Percentiles rank a stretch among this genome's conserved stretches.
These are phyloP conservation scores for Talaromyces albobiverticillius DNA, from an alignment of 2,329 filamentous ascomycete species.

Conservation along the genomic window DNA sequence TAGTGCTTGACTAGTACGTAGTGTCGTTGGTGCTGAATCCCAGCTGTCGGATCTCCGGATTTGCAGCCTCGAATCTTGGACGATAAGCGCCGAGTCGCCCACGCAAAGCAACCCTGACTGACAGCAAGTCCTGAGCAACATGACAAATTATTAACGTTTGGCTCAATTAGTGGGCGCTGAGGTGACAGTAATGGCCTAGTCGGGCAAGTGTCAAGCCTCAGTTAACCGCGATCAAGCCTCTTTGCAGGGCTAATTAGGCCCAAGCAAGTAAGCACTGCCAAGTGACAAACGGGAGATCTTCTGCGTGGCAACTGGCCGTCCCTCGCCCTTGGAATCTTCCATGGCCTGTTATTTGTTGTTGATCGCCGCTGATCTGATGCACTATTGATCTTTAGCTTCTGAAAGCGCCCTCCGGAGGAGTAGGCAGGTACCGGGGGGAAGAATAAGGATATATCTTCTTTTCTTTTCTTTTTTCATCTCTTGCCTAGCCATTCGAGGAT, in stretches of 20 bases:
- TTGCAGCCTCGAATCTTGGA: neutral
- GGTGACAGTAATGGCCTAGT: conserved; percentile 9
- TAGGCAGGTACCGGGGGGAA: neutral
- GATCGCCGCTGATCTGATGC: conserved; percentile 14
- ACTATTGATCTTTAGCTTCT: conserved; percentile 15
- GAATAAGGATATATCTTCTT: neutral
- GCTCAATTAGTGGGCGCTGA: neutral
- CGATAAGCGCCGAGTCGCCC: neutral
- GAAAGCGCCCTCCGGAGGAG: too few species aligned
- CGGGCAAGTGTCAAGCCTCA: neutral
- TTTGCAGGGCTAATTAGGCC: neutral
- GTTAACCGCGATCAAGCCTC: neutral
- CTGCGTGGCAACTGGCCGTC: neutral
- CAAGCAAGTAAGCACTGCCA: too few species aligned
- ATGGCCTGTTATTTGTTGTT: neutral
- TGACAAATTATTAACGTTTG: conserved; percentile 1
- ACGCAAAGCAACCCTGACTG: neutral
- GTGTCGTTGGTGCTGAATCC: too few species aligned
- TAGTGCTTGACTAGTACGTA: too few species aligned
- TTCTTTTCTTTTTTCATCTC: neutral
- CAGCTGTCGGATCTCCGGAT: too few species aligned
- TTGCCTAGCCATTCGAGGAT: too few species aligned
- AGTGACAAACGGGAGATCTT: neutral
- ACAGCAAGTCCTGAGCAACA: neutral
- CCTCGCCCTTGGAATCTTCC: neutral